Evolutionary conservation across 2,329 filamentous ascomycete genomes (phyloP).

Genomic region (Colletotrichum lupini): DNA sequence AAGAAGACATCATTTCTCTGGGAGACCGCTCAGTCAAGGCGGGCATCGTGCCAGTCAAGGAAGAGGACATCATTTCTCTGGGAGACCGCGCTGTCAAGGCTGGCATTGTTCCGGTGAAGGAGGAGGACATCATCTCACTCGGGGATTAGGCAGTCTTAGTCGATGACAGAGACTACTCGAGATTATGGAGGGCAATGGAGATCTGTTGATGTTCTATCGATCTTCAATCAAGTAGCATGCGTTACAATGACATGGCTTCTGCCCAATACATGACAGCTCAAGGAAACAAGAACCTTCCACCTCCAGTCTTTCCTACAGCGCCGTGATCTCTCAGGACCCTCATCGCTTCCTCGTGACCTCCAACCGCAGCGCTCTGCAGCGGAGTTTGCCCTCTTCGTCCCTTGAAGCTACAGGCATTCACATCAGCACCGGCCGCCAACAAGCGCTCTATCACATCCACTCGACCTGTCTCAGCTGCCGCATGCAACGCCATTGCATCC

Average conservation of each 20-base stretch:
- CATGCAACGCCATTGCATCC: slow-evolving; percentile 37
- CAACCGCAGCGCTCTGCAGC: background rate
- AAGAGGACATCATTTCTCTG: too few species aligned
- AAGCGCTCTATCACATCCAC: slow-evolving; percentile 41
- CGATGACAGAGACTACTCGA: background rate
- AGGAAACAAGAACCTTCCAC: background rate
- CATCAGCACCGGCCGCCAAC: slow-evolving; percentile 47
- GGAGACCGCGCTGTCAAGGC: too few species aligned
- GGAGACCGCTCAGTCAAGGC: background rate
- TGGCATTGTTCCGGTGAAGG: background rate
- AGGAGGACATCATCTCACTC: background rate
- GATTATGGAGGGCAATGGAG: background rate
- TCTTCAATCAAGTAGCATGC: background rate
- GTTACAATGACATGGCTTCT: background rate
- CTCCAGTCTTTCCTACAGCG: background rate
- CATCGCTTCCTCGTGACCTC: background rate
- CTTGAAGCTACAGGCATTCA: slow-evolving; percentile 41
- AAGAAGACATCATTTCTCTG: background rate
- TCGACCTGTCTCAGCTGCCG: slow-evolving; percentile 16
- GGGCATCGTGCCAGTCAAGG: too few species aligned
- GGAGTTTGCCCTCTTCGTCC: background rate
- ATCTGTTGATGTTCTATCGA: background rate
- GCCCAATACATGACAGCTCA: background rate
- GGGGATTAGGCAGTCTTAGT: background rate
- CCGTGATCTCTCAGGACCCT: background rate